Conservation (phyloP, 257 asterid genomes). For the Echites panduratus region DNA sequence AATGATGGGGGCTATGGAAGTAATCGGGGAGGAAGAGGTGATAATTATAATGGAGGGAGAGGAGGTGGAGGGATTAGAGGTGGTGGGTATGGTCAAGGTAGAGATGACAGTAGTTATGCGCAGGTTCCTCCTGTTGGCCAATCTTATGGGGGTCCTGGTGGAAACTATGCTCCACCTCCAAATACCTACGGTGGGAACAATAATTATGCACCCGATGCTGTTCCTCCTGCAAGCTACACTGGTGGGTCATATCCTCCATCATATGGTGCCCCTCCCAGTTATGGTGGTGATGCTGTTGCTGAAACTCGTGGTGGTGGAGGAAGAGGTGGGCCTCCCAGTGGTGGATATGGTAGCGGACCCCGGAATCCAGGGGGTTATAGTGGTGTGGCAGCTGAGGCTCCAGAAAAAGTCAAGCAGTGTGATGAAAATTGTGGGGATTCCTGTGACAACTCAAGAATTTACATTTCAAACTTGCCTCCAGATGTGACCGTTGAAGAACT, state of each 20-base stretch:
- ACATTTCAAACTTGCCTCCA: conserved; percentile 96
- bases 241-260: conserved; percentile 97
- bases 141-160: conserved; percentile 61
- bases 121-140: conserved; percentile 70
- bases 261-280: conserved; percentile 76
- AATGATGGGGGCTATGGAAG: conserved; percentile 35
- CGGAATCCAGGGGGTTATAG: conserved; percentile 58
- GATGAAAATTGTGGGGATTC: conserved; percentile 90
- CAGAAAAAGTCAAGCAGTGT: conserved; percentile 87
- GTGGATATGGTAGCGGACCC: conserved; percentile 60
- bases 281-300: conserved; percentile 49
- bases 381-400: conserved; percentile 54
- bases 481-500: conserved; percentile 92
- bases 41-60: conserved; percentile 59
- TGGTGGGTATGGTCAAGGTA: conserved; percentile 58
- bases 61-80: conserved; percentile 60
- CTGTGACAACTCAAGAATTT: conserved; percentile 93
- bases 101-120: conserved; percentile 59
- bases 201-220: conserved; percentile 60
- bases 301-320: conserved; percentile 79
- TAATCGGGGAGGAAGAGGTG: conserved; percentile 49
- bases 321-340: conserved; percentile 64
- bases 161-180: conserved; percentile 57
- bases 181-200: conserved; percentile 61
- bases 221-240: conserved; percentile 80